phyloP scores from a whole-genome alignment of 2,329 filamentous ascomycete genomes.

The Chaetomiaceae sp. region DNA sequence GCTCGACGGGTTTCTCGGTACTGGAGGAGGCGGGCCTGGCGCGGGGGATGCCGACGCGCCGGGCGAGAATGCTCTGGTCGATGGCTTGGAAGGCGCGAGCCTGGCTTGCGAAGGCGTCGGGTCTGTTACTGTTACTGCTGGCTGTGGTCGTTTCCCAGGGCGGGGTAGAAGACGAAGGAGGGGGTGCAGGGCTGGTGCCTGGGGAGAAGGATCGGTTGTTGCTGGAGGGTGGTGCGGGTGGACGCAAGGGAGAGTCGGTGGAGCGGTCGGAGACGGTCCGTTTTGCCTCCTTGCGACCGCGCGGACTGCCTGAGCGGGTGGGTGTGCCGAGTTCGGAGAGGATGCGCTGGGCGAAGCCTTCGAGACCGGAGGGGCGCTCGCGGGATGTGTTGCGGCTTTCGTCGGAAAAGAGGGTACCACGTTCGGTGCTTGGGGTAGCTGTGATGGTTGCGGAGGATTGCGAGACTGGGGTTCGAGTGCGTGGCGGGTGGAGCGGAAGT shows the following conservation, averaged over 20 bases:
- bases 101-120: conserved; percentile 41
- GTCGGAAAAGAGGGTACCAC: conserved; percentile 36
- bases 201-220: conserved; percentile 41
- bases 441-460: conserved; percentile 20
- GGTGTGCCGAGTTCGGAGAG: conserved; percentile 56
- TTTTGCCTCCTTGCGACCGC: conserved; percentile 46
- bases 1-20: conserved; percentile 32
- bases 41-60: conserved; percentile 48
- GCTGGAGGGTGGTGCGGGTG: conserved; percentile 22
- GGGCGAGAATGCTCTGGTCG: conserved; percentile 57
- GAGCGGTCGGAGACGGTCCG: conserved; percentile 30
- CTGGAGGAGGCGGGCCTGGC: conserved; percentile 10
- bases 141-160: neutral
- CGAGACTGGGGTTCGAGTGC: conserved; percentile 15
- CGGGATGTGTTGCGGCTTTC: conserved; percentile 49
- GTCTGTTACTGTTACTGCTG: neutral
- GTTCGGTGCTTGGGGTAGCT: conserved; percentile 34
- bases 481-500: conserved; percentile 28
- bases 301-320: conserved; percentile 46
- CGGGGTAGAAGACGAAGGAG: conserved; percentile 25
- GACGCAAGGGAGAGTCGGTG: conserved; percentile 35
- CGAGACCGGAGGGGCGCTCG: conserved; percentile 50
- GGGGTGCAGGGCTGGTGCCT: conserved; percentile 25
- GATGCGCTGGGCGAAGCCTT: conserved; percentile 59
- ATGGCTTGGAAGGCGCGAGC: conserved; percentile 59